These are phyloP conservation scores for Solanum medicagineum DNA, from an alignment of 257 asterid genomes.

Conservation along the genomic window DNA sequence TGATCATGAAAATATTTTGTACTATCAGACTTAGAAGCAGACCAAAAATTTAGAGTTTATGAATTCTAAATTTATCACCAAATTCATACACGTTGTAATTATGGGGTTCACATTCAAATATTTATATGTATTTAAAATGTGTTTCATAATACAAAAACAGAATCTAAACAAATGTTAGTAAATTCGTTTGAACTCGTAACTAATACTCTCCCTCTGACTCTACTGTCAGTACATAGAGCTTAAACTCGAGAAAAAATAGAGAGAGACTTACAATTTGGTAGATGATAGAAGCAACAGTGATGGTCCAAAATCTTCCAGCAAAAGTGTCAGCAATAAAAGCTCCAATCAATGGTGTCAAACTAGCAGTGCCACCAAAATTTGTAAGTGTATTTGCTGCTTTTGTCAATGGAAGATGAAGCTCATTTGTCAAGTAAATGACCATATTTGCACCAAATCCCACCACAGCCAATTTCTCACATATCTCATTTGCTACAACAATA, in stretches of 20 bases:
- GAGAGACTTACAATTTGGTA: slow-evolving; percentile 48
- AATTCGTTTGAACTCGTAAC: neutral
- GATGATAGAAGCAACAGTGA: slow-evolving; percentile 57
- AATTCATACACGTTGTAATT: neutral
- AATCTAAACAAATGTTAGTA: neutral
- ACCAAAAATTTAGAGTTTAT: neutral
- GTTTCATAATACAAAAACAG: neutral
- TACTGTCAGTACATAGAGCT: neutral
- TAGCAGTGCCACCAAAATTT: slow-evolving; percentile 72
- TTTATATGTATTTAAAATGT: neutral
- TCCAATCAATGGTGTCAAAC: slow-evolving; percentile 72
- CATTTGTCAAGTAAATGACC: slow-evolving; percentile 60
- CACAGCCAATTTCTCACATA: slow-evolving; percentile 83
- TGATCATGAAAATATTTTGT: neutral
- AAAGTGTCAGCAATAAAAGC: slow-evolving; percentile 71
- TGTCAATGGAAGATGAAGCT: slow-evolving; percentile 63
- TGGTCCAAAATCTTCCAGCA: slow-evolving; percentile 85
- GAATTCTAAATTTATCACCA: neutral
- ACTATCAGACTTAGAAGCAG: neutral
- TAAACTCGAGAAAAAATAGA: neutral
- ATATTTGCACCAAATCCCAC: slow-evolving; percentile 71
- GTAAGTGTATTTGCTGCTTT: slow-evolving; percentile 85
- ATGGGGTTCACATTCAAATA: neutral
- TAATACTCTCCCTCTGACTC: neutral
- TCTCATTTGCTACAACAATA: slow-evolving; percentile 55